Evolutionary conservation across 2,329 filamentous ascomycete genomes (phyloP).

Genomic region (Diaporthe helianthi): DNA sequence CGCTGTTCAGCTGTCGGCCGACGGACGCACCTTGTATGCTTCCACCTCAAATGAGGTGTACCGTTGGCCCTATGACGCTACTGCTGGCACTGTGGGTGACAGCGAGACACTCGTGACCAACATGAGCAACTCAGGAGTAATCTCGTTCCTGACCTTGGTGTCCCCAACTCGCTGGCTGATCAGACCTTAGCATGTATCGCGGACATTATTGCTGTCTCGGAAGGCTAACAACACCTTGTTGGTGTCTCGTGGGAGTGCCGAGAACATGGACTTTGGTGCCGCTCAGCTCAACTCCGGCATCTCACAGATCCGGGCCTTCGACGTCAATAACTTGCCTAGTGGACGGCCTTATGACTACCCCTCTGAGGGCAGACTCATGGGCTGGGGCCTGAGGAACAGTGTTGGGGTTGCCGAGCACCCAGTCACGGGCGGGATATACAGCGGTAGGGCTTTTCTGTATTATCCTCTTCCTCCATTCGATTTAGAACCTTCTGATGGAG

Average conservation of each 20-base stretch:
- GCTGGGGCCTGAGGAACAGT: slow-evolving; percentile 74
- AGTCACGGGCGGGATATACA: slow-evolving; percentile 55
- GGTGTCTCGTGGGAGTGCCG: slow-evolving; percentile 69
- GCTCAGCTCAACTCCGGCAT: slow-evolving; percentile 60
- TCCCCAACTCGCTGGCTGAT: not conserved
- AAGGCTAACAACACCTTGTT: slow-evolving; percentile 64
- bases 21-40: slow-evolving; percentile 62
- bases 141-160: not conserved
- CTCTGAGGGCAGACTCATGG: slow-evolving; percentile 52
- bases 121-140: slow-evolving; percentile 63
- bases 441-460: slow-evolving; percentile 30
- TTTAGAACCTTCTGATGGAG: not conserved
- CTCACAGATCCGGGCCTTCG: slow-evolving; percentile 70
- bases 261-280: slow-evolving; percentile 67
- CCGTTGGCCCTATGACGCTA: slow-evolving; percentile 70
- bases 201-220: slow-evolving; percentile 69
- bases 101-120: slow-evolving; percentile 64
- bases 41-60: slow-evolving; percentile 67
- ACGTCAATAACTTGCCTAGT: slow-evolving; percentile 45
- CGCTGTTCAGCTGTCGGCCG: slow-evolving; percentile 59
- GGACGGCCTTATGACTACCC: slow-evolving; percentile 54
- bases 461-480: too few species aligned
- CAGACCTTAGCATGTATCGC: slow-evolving; percentile 58
- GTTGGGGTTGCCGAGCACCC: slow-evolving; percentile 70
- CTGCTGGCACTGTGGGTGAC: slow-evolving; percentile 51